Evolutionary conservation across 176 grass and related monocot genomes (phyloP).

Genomic region (Aegilops sharonensis): DNA sequence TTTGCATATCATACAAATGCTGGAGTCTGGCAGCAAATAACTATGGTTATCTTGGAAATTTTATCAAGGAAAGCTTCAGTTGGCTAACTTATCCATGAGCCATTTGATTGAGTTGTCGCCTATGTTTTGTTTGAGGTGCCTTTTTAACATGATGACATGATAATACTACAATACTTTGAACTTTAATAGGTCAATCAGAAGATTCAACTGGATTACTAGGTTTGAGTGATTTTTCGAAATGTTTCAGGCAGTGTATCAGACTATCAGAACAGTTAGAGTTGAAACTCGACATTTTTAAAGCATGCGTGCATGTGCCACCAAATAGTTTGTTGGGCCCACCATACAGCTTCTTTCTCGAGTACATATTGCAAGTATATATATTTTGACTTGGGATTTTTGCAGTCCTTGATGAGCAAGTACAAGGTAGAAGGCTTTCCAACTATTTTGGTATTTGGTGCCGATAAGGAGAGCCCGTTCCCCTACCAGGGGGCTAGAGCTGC

Average conservation of each 20-base stretch:
- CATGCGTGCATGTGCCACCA: background rate
- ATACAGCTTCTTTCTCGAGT: background rate
- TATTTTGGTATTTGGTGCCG: constrained; percentile 95
- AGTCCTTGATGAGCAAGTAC: constrained; percentile 99
- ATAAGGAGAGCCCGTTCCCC: constrained; percentile 75
- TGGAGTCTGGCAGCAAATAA: constrained; percentile 14
- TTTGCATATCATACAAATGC: background rate
- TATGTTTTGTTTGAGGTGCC: background rate
- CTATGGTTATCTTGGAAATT: background rate
- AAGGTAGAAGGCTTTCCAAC: constrained; percentile 95
- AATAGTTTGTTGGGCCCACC: background rate
- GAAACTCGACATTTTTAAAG: background rate
- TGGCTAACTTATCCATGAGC: constrained; percentile 1
- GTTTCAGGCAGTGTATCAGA: background rate
- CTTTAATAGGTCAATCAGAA: background rate
- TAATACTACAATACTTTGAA: background rate
- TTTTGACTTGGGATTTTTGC: constrained; percentile 33
- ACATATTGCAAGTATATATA: background rate
- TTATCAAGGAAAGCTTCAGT: background rate
- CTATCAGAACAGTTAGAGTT: constrained; percentile 2
- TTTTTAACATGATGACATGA: background rate
- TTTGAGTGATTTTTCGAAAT: constrained; percentile 4
- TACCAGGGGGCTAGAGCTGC: constrained; percentile 82
- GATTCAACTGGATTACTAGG: background rate
- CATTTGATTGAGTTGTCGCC: constrained; percentile 3